Percentiles rank a stretch among this genome's conserved stretches.
These are phyloP conservation scores for Cutaneotrichosporon sp. DNA, from an alignment of 1,284 basidiomycete genomes.

Conservation along the genomic window DNA sequence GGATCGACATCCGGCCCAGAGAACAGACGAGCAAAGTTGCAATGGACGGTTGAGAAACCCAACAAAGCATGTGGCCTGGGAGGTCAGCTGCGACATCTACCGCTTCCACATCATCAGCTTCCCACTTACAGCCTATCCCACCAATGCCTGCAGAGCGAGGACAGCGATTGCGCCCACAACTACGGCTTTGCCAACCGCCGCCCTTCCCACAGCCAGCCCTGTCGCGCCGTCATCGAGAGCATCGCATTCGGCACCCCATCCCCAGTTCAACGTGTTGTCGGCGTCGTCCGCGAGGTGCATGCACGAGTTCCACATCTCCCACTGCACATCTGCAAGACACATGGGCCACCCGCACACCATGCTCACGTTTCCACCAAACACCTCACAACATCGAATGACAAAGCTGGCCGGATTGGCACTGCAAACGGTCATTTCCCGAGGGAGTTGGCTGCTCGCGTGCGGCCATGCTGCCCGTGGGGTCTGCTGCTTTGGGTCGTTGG, in stretches of 20 bases:
- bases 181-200: too few species aligned
- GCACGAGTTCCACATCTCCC: slow-evolving; percentile 1
- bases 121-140: too few species aligned
- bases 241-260: neutral
- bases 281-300: slow-evolving; percentile 1
- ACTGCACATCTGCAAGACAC: neutral
- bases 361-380: neutral
- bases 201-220: neutral
- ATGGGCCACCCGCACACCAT: neutral
- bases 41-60: too few species aligned
- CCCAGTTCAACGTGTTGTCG: neutral
- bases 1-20: too few species aligned
- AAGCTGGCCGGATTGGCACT: neutral
- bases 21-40: too few species aligned
- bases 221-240: neutral
- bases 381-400: neutral
- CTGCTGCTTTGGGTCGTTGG: neutral
- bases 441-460: neutral
- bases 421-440: neutral
- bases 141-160: neutral
- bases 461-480: neutral
- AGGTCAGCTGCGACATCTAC: too few species aligned
- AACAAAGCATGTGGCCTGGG: too few species aligned
- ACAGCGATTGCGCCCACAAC: neutral
- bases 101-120: too few species aligned